Conservation (phyloP, 176 grass and related monocot species). For the Hordeum marinum region DNA sequence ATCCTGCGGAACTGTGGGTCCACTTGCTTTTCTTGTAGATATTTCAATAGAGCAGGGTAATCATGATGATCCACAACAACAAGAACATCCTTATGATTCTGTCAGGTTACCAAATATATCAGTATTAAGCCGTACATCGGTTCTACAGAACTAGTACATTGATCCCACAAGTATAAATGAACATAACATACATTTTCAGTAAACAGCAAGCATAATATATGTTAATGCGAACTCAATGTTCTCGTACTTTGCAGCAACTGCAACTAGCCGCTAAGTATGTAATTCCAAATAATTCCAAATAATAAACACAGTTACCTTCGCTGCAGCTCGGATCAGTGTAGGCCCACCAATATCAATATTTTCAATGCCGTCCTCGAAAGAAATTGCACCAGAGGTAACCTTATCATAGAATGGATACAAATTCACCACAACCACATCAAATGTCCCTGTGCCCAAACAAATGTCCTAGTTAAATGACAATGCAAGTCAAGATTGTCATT, state of each 20-base stretch:
- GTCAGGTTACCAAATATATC: background rate
- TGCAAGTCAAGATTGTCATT: background rate
- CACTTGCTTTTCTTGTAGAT: constrained; percentile 44
- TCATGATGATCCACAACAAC: constrained; percentile 52
- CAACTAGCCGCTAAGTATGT: background rate
- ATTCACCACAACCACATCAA: constrained; percentile 97
- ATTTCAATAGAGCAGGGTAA: constrained; percentile 43
- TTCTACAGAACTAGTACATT: background rate
- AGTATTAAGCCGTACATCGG: background rate
- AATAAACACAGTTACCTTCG: constrained; percentile 56
- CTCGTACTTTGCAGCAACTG: background rate
- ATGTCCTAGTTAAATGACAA: background rate
- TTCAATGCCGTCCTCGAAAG: constrained; percentile 95
- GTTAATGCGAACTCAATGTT: background rate
- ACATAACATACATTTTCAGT: background rate
- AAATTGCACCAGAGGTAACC: constrained; percentile 67
- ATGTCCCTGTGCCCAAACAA: constrained; percentile 54
- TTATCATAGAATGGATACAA: constrained; percentile 97
- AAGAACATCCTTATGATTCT: constrained; percentile 54
- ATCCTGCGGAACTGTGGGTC: constrained; percentile 58
- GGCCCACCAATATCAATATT: constrained; percentile 96
- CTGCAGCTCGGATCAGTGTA: constrained; percentile 88
- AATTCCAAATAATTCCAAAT: constrained; percentile 14
- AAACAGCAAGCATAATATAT: background rate
- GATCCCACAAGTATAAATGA: background rate